Evolutionary conservation across 148 eudicot genomes (phyloP).

Genomic region (Bassia scoparia): DNA sequence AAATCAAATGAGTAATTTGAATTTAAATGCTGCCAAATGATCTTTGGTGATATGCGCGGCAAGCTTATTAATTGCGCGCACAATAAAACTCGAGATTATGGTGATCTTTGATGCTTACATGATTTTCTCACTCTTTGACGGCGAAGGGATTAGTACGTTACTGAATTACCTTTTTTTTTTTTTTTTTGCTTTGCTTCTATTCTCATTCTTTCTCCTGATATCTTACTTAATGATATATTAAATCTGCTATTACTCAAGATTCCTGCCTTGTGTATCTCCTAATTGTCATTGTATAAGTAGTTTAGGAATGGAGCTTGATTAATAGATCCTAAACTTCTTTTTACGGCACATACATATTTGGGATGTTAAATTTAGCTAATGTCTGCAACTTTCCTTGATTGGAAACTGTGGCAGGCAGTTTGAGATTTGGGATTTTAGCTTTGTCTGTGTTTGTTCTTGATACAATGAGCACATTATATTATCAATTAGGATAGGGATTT

Average conservation of each 20-base stretch:
- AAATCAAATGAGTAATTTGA: too few relatives aligned
- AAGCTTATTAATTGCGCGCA: too few relatives aligned
- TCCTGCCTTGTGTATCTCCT: neutral
- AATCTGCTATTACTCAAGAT: neutral
- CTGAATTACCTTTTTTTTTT: neutral
- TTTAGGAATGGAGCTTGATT: neutral
- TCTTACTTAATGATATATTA: neutral
- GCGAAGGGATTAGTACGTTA: neutral
- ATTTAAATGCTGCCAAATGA: neutral
- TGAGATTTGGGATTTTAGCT: neutral
- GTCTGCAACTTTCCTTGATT: slow-evolving; percentile 9
- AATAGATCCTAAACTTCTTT: neutral
- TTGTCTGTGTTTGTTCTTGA: neutral
- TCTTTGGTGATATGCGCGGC: neutral
- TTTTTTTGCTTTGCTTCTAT: too few relatives aligned
- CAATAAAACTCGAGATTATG: neutral
- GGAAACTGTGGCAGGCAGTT: neutral
- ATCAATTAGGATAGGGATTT: neutral
- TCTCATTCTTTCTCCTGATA: neutral
- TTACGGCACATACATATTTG: too few relatives aligned
- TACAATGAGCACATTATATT: neutral
- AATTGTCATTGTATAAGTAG: neutral
- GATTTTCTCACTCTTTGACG: neutral
- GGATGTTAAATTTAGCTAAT: too few relatives aligned
- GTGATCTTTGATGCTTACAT: too few relatives aligned